A percentile compares a stretch with the other conserved stretches of the same genome.
Conservation (phyloP, 768 basidiomycete species). For the Agrocybe pediades region DNA sequence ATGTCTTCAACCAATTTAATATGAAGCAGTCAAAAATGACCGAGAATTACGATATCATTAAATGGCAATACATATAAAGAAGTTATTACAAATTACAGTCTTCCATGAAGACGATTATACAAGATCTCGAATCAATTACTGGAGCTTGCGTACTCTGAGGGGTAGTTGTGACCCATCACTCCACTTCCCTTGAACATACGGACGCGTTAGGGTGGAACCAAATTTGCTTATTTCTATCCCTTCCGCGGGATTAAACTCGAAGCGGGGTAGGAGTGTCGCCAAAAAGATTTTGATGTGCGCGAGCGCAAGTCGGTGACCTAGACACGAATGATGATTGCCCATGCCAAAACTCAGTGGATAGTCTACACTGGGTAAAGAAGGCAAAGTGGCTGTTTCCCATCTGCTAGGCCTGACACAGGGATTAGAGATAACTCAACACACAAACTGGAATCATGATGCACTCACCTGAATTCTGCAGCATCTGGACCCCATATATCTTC, state of each 20-base stretch:
- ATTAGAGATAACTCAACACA: background rate
- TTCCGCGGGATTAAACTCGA: slow-evolving; percentile 45
- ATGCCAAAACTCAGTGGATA: slow-evolving; percentile 57
- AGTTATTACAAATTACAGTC: background rate
- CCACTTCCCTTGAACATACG: slow-evolving; percentile 44
- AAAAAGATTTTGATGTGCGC: slow-evolving; percentile 55
- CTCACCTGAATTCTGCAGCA: slow-evolving; percentile 55
- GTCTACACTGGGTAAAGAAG: slow-evolving; percentile 46
- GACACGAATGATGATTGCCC: slow-evolving; percentile 50
- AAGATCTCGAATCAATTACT: slow-evolving; percentile 8
- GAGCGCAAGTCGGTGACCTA: slow-evolving; percentile 49
- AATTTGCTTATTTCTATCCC: slow-evolving; percentile 44
- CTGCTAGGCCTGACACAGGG: slow-evolving; percentile 48
- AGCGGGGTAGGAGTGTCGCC: slow-evolving; percentile 43
- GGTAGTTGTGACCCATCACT: slow-evolving; percentile 44
- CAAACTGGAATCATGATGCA: slow-evolving; percentile 2
- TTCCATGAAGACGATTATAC: slow-evolving; percentile 4
- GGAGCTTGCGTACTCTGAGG: slow-evolving; percentile 24
- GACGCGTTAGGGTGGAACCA: slow-evolving; percentile 51
- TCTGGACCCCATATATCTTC: slow-evolving; percentile 59
- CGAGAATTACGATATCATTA: background rate
- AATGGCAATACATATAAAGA: background rate
- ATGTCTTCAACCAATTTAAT: slow-evolving; percentile 8
- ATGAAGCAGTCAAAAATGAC: background rate
- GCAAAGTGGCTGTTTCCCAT: slow-evolving; percentile 45